Percentiles rank a stretch among this genome's conserved stretches.
These are phyloP conservation scores for Beauveria australis DNA, from an alignment of 2,329 filamentous ascomycete species.

Conservation along the genomic window DNA sequence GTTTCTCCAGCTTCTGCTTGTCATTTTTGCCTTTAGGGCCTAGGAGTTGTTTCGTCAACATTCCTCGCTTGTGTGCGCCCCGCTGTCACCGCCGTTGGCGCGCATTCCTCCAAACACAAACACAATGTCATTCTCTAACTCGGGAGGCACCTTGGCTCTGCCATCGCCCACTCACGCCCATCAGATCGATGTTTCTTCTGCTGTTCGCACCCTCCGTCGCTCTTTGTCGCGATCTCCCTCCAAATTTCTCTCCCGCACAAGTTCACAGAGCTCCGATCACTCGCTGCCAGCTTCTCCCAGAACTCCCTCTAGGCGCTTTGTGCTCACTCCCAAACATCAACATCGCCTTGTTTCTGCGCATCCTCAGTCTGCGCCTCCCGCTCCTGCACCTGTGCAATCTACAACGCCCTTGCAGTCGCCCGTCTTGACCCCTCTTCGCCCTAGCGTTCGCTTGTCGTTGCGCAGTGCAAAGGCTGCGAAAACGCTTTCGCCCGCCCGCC, in stretches of 20 bases:
- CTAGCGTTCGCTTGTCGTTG: constrained; percentile 58
- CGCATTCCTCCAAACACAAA: constrained; percentile 20
- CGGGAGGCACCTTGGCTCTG: constrained; percentile 73
- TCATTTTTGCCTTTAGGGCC: neutral
- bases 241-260: constrained; percentile 59
- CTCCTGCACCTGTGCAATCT: constrained; percentile 15
- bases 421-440: constrained; percentile 56
- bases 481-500: constrained; percentile 40
- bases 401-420: constrained; percentile 34
- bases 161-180: constrained; percentile 78
- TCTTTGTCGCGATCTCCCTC: constrained; percentile 92
- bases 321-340: constrained; percentile 29
- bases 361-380: constrained; percentile 28
- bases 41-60: constrained; percentile 17
- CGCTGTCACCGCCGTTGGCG: constrained; percentile 17
- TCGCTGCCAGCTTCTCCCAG: constrained; percentile 41
- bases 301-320: constrained; percentile 41
- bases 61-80: constrained; percentile 20
- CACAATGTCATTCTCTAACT: constrained; percentile 51
- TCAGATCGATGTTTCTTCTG: constrained; percentile 73
- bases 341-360: constrained; percentile 22
- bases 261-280: constrained; percentile 38
- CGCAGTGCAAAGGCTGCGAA: constrained; percentile 55
- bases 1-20: neutral
- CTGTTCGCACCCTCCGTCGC: constrained; percentile 74